Evolutionary conservation across 305 asterid species (phyloP).

Genomic region (Nicotiana rustica): DNA sequence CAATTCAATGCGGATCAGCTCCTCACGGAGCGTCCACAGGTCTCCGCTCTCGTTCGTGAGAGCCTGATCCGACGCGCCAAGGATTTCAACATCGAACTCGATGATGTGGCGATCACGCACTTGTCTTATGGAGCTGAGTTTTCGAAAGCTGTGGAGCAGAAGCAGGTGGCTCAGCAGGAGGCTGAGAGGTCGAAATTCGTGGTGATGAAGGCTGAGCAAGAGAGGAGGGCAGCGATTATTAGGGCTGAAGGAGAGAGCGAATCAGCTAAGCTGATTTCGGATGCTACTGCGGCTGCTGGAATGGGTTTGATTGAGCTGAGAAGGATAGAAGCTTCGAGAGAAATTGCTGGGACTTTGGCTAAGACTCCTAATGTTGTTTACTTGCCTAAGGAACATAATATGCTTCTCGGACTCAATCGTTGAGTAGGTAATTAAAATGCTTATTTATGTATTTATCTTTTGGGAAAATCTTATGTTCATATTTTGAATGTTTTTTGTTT

Average conservation of each 20-base stretch:
- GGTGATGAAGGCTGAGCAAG: constrained; percentile 91
- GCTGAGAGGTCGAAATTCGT: constrained; percentile 94
- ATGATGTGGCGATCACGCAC: constrained; percentile 92
- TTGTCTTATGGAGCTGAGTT: constrained; percentile 83
- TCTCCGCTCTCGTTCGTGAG: constrained; percentile 82
- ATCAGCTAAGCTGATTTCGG: constrained; percentile 63
- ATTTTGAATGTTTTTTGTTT: neutral
- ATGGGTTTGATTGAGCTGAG: constrained; percentile 58
- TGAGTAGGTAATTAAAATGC: constrained; percentile 41
- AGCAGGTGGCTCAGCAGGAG: constrained; percentile 98
- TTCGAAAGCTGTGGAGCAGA: constrained; percentile 93
- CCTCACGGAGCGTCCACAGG: constrained; percentile 77
- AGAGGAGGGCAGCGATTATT: constrained; percentile 86
- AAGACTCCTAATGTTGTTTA: constrained; percentile 73
- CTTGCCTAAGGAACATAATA: constrained; percentile 70
- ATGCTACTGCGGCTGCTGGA: constrained; percentile 55
- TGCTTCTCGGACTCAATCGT: constrained; percentile 88
- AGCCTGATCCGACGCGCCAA: constrained; percentile 75
- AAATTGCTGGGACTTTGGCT: constrained; percentile 34
- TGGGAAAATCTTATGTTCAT: neutral
- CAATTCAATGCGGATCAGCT: constrained; percentile 63
- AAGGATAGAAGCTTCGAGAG: constrained; percentile 64
- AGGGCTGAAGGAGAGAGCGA: constrained; percentile 87
- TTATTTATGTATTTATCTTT: constrained; percentile 14
- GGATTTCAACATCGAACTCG: constrained; percentile 80